A percentile compares a stretch with the other conserved stretches of the same genome.
Evolutionary conservation across 257 asterid genomes (phyloP).

Genomic region (Parsonsia alboflavescens): DNA sequence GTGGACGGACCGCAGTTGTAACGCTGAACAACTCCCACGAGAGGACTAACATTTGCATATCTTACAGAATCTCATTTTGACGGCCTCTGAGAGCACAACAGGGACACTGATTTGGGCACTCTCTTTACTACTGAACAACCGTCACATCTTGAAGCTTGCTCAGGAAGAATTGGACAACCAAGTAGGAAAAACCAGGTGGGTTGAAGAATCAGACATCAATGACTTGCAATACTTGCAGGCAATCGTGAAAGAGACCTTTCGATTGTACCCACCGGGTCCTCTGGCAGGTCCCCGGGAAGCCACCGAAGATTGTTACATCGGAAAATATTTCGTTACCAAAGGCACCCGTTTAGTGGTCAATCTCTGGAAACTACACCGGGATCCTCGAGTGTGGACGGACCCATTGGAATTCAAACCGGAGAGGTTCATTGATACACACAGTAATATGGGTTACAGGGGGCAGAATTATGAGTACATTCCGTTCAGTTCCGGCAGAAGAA

Average conservation of each 20-base stretch:
- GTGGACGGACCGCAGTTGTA: too few relatives aligned
- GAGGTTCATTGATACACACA: slow-evolving; percentile 31
- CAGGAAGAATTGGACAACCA: slow-evolving; percentile 38
- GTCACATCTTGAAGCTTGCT: slow-evolving; percentile 15
- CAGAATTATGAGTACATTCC: slow-evolving; percentile 44
- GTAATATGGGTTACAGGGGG: slow-evolving; percentile 25
- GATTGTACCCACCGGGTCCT: slow-evolving; percentile 68
- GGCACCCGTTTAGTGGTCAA: slow-evolving; percentile 49
- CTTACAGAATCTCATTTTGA: slow-evolving; percentile 37
- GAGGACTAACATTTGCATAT: too few relatives aligned
- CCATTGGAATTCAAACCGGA: slow-evolving; percentile 43
- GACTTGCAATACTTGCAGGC: slow-evolving; percentile 41
- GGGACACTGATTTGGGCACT: slow-evolving; percentile 51
- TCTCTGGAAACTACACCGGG: slow-evolving; percentile 54
- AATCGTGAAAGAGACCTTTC: slow-evolving; percentile 45
- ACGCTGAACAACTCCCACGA: too few relatives aligned
- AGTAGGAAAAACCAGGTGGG: slow-evolving; percentile 37
- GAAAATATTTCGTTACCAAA: slow-evolving; percentile 22
- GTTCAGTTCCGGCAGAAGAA: slow-evolving; percentile 47
- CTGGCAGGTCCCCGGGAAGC: slow-evolving; percentile 51
- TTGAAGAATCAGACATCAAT: slow-evolving; percentile 50
- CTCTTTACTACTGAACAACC: slow-evolving; percentile 44
- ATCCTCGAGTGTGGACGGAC: slow-evolving; percentile 41
- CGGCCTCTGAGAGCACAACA: slow-evolving; percentile 54
- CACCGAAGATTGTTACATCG: slow-evolving; percentile 34